phyloP scores from a whole-genome alignment of 495 filamentous ascomycete genomes.

The Talaromyces wortmannii region DNA sequence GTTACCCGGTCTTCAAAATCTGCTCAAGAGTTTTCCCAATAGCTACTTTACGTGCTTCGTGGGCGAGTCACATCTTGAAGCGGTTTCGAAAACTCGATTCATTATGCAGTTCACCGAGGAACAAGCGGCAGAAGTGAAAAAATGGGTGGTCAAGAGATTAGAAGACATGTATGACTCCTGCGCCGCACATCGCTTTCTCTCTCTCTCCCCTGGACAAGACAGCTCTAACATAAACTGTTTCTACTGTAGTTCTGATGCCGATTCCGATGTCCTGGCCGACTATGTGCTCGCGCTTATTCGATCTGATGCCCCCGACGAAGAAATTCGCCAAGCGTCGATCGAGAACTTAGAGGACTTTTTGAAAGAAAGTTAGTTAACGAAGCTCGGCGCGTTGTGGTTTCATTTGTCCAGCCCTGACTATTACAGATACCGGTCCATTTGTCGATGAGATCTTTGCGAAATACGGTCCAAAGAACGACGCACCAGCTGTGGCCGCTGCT shows the following conservation, averaged over 20 bases:
- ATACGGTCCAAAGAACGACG: slow-evolving; percentile 50
- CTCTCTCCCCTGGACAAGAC: not conserved
- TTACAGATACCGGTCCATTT: slow-evolving; percentile 62
- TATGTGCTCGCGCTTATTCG: slow-evolving; percentile 88
- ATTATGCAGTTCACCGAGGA: slow-evolving; percentile 74
- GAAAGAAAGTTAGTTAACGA: slow-evolving; percentile 57
- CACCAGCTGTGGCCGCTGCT: slow-evolving; percentile 30
- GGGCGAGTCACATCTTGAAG: not conserved
- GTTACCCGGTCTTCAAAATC: too few relatives aligned
- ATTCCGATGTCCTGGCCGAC: slow-evolving; percentile 90
- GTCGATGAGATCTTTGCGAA: slow-evolving; percentile 78
- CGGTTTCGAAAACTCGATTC: not conserved
- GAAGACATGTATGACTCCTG: slow-evolving; percentile 67
- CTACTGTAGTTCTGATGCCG: slow-evolving; percentile 72
- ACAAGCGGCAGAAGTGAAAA: slow-evolving; percentile 67
- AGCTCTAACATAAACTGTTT: not conserved
- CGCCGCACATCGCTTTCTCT: not conserved
- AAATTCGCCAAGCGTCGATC: slow-evolving; percentile 66
- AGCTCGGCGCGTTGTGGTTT: slow-evolving; percentile 1
- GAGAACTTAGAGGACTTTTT: slow-evolving; percentile 84
- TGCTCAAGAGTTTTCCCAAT: not conserved
- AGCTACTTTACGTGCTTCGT: not conserved
- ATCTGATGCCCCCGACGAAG: slow-evolving; percentile 68
- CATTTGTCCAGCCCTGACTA: not conserved
- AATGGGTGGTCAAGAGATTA: slow-evolving; percentile 83